Percentiles rank a stretch among this genome's conserved stretches.
phyloP scores from a whole-genome alignment of 2,329 filamentous ascomycete genomes.

The Fusarium heterosporum region DNA sequence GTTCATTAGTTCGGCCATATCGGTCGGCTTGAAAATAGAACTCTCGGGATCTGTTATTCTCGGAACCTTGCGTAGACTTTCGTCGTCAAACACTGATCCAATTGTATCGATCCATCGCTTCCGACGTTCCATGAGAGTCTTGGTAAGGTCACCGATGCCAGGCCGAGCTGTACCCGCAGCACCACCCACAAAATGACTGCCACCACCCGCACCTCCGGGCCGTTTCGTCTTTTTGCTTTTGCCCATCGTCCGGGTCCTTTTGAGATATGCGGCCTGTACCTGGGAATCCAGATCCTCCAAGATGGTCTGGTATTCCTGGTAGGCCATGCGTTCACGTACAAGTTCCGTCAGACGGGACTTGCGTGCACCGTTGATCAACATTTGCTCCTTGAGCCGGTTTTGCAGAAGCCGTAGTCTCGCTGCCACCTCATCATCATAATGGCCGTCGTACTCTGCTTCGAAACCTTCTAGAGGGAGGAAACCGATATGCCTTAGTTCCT shows the following conservation, averaged over 20 bases:
- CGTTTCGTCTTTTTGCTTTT: slow-evolving; percentile 93
- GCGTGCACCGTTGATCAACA: slow-evolving; percentile 88
- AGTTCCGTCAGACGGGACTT: slow-evolving; percentile 89
- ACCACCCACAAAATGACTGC: slow-evolving; percentile 71
- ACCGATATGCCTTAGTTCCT: slow-evolving; percentile 90
- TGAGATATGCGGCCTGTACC: slow-evolving; percentile 94
- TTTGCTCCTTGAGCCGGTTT: slow-evolving; percentile 81
- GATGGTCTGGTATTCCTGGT: slow-evolving; percentile 97
- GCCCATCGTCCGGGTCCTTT: slow-evolving; percentile 92
- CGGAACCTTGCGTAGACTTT: slow-evolving; percentile 79
- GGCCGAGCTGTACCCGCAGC: slow-evolving; percentile 74
- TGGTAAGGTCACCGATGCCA: slow-evolving; percentile 89
- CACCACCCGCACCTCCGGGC: slow-evolving; percentile 79
- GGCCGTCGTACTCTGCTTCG: slow-evolving; percentile 83
- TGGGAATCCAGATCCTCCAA: slow-evolving; percentile 96
- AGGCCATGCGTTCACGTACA: slow-evolving; percentile 91
- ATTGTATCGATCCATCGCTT: slow-evolving; percentile 92
- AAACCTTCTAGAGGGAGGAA: slow-evolving; percentile 77
- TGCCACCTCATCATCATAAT: slow-evolving; percentile 94
- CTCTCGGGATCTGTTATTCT: slow-evolving; percentile 70
- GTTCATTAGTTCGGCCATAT: slow-evolving; percentile 80
- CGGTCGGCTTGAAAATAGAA: slow-evolving; percentile 77
- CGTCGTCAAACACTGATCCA: slow-evolving; percentile 88
- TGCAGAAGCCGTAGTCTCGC: slow-evolving; percentile 90
- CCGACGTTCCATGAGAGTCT: slow-evolving; percentile 91